A percentile compares a stretch with the other conserved stretches of the same genome.
Conservation (phyloP, 2,329 filamentous ascomycete species). For the Claviceps sp. region DNA sequence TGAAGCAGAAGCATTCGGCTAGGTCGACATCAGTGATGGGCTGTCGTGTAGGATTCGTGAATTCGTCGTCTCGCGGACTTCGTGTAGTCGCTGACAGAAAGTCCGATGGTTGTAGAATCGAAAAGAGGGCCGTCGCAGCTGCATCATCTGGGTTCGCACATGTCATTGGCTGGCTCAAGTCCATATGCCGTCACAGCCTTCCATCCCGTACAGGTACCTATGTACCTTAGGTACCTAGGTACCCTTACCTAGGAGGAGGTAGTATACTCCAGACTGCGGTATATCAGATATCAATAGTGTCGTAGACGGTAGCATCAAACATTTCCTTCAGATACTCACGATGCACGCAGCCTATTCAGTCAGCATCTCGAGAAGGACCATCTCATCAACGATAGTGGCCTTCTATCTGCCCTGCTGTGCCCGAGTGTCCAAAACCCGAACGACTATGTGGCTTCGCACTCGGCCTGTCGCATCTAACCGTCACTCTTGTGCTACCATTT, state of each 20-base stretch:
- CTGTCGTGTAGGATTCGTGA: background rate
- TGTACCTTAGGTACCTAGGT: too few species aligned
- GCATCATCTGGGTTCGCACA: background rate
- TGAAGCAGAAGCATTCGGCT: background rate
- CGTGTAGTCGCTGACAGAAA: background rate
- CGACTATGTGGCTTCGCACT: background rate
- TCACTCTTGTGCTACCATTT: background rate
- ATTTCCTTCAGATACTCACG: too few species aligned
- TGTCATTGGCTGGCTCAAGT: background rate
- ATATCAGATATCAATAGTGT: too few species aligned
- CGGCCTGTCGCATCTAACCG: background rate
- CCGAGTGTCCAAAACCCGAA: background rate
- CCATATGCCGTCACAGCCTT: too few species aligned
- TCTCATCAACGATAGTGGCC: too few species aligned
- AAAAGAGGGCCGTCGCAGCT: background rate
- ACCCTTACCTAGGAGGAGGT: too few species aligned
- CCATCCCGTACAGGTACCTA: too few species aligned
- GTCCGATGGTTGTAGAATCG: constrained; percentile 1
- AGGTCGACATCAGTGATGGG: background rate
- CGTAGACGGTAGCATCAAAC: too few species aligned
- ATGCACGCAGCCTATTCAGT: too few species aligned
- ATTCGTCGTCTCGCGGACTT: background rate
- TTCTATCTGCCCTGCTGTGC: background rate
- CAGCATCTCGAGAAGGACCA: too few species aligned
- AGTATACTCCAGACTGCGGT: too few species aligned